A percentile compares a stretch with the other conserved stretches of the same genome.
Evolutionary conservation across 371 early-diverging fungal genomes (phyloP).

Genomic region (Syncephalastrum contaminatum): DNA sequence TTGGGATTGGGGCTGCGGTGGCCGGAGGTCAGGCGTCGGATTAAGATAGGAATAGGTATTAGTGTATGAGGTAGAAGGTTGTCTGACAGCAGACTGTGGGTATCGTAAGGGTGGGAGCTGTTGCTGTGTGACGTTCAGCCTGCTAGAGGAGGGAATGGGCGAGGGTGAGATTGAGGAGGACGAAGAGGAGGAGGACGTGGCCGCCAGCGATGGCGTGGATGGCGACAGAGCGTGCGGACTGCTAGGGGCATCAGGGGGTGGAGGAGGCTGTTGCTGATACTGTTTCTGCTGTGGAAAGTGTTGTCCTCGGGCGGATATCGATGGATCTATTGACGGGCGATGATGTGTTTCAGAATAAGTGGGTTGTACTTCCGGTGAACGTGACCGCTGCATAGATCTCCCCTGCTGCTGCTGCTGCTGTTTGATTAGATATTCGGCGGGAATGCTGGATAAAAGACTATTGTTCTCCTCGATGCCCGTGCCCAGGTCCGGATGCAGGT

Average conservation of each 20-base stretch:
- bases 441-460: conserved; percentile 8
- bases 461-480: conserved; percentile 10
- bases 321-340: too few species aligned
- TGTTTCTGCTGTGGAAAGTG: conserved; percentile 1
- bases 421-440: conserved; percentile 7
- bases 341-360: too few species aligned
- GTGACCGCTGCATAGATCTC: not conserved
- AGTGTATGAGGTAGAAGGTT: too few species aligned
- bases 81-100: conserved; percentile 2
- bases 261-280: not conserved
- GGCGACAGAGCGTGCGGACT: too few species aligned
- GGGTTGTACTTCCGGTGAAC: not conserved
- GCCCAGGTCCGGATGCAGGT: conserved; percentile 8
- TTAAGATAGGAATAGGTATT: not conserved
- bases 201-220: too few species aligned
- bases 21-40: too few species aligned
- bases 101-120: not conserved
- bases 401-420: conserved; percentile 1
- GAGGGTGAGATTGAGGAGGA: too few species aligned
- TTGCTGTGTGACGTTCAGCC: not conserved
- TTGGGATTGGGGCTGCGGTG: not conserved
- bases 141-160: too few species aligned
- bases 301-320: too few species aligned
- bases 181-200: too few species aligned
- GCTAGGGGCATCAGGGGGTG: too few species aligned